Conservation (phyloP, 257 asterid genomes). For the Marsdenia floribunda region DNA sequence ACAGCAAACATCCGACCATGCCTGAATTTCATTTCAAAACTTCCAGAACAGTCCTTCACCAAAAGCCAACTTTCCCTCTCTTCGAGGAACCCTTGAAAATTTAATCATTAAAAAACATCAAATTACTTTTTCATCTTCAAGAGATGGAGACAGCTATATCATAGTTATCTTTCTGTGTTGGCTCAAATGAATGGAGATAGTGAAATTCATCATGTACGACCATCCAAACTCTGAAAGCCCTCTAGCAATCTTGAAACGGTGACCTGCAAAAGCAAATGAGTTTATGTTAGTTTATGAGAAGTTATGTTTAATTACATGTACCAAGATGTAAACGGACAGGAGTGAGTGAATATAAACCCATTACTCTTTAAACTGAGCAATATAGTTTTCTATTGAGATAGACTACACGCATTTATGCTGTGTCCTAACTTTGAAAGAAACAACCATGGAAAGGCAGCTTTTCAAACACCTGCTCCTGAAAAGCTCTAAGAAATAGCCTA, state of each 20-base stretch:
- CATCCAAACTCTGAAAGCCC: not conserved
- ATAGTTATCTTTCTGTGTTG: not conserved
- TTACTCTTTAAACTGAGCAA: not conserved
- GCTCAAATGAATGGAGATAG: not conserved
- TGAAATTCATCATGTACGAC: not conserved
- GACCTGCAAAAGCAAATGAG: slow-evolving; percentile 2
- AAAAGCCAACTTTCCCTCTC: too few species aligned
- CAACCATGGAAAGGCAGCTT: not conserved
- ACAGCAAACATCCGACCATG: not conserved
- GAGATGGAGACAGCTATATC: not conserved
- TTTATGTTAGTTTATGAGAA: not conserved
- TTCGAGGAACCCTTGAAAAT: not conserved
- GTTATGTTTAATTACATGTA: not conserved
- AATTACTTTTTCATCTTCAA: not conserved
- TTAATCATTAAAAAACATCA: not conserved
- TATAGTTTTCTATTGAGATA: not conserved
- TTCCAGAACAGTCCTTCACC: too few species aligned
- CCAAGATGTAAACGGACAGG: not conserved
- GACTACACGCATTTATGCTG: not conserved
- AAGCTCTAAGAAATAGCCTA: not conserved
- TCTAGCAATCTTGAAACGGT: not conserved
- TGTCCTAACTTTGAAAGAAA: not conserved
- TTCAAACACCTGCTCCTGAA: not conserved
- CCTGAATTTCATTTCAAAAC: too few species aligned
- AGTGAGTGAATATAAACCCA: not conserved